Base-by-base conservation (phyloP, 805 yeast genomes). In the Lipomyces mesembrius region DNA sequence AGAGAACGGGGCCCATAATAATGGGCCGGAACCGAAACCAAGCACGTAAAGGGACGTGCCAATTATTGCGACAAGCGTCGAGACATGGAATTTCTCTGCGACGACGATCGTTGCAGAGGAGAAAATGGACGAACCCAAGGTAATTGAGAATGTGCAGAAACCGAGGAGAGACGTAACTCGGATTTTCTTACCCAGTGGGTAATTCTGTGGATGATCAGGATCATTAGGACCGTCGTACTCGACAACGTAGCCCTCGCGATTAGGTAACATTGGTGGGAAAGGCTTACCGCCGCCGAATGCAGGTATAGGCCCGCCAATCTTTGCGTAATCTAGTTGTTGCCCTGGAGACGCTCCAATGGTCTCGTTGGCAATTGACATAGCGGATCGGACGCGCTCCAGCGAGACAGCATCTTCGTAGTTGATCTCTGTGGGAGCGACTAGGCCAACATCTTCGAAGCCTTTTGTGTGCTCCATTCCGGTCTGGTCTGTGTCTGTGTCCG, bases 21-120 rank as follows among this genome's bases (percentile, higher is more conserved):
- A 81, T 2, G 98, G 98, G 22, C 98, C 97, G 0, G 91, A 84
- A 0, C 97, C 98, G 78, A 92, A 94, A 11, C 98, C 98, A 54
- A 92, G 77, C n/a, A 93, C 97, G 74, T 86, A 93, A 32, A 92
- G 81, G 0, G 97, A 87, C 9, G 92, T 83, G 64, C 91, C 90
- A 58, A 94, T 82, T 27, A 90, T 84, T 14, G 89, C 88, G n/a
- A 87, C 93, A 11, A 87, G 89, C 6, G 74, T 69, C 54, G 90
- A 88, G 59, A 93, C 86, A 66, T 84, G 84, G 77, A 77, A 93
- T 52, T 82, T 78, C 59, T 71, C 79, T 70, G 83, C 77, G 39
- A 37, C 74, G 25, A 77, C 83, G 0, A 77, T 74, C 11, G 85
- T 80, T 3, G 88, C 89, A 35, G 88, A 82, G 0, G 97, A 85